A percentile compares a stretch with the other conserved stretches of the same genome.
These are phyloP conservation scores for Colletotrichum sp. DNA, from an alignment of 2,329 filamentous ascomycete genomes.

Conservation along the genomic window DNA sequence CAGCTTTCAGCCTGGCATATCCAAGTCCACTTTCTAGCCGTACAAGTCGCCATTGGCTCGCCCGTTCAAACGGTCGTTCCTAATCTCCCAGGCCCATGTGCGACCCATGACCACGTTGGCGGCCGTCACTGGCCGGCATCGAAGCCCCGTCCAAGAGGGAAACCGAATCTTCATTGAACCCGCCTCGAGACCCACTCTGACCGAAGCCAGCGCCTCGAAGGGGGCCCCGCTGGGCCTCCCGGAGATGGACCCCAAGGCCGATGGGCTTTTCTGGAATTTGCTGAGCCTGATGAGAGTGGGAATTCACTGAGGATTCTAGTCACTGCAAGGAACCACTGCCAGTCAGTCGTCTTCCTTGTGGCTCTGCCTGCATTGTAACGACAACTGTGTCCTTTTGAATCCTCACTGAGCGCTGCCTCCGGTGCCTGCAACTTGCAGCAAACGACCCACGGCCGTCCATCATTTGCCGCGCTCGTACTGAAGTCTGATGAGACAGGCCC, in stretches of 20 bases:
- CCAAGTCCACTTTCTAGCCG: not conserved
- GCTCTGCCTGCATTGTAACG: not conserved
- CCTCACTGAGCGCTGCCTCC: not conserved
- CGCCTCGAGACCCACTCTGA: not conserved
- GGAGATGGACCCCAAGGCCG: not conserved
- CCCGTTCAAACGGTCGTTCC: slow-evolving; percentile 22
- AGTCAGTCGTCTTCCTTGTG: not conserved
- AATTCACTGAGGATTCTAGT: not conserved
- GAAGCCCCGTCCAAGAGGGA: not conserved
- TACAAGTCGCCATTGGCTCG: not conserved
- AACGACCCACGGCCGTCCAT: not conserved
- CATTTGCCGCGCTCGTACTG: slow-evolving; percentile 5
- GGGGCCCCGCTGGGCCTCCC: not conserved
- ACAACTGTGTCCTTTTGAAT: slow-evolving; percentile 13
- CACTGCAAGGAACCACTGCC: not conserved
- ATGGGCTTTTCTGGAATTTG: not conserved
- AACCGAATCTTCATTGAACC: slow-evolving; percentile 4
- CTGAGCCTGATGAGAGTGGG: not conserved
- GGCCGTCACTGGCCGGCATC: slow-evolving; percentile 17
- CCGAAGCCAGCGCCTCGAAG: not conserved
- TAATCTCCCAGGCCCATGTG: slow-evolving; percentile 20
- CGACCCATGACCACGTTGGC: slow-evolving; percentile 23
- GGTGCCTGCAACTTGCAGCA: not conserved
- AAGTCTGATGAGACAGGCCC: slow-evolving; percentile 5
- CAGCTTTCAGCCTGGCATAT: not conserved